A percentile compares a stretch with the other conserved stretches of the same genome.
These are phyloP conservation scores for Vitis hybrid DNA, from an alignment of 177 flowering plant species.

Conservation along the genomic window DNA sequence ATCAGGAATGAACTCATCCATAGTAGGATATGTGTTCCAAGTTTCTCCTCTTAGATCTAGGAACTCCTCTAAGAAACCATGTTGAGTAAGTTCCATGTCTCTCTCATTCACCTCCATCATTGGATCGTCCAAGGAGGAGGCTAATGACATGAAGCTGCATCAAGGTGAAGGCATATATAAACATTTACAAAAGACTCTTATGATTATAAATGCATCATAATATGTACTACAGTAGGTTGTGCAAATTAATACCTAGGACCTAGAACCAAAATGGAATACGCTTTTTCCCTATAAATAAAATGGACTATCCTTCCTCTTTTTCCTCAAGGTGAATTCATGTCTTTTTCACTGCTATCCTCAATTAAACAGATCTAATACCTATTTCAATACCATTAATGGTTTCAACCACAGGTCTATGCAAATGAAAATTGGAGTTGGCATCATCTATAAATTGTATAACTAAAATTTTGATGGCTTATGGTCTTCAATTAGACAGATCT, in stretches of 20 bases:
- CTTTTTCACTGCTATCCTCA: slow-evolving; percentile 56
- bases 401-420: slow-evolving; percentile 65
- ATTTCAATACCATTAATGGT: slow-evolving; percentile 25
- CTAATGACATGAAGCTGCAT: neutral
- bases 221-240: neutral
- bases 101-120: slow-evolving; percentile 18
- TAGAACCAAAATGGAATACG: slow-evolving; percentile 46
- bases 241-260: neutral
- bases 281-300: slow-evolving; percentile 9
- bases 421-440: slow-evolving; percentile 42
- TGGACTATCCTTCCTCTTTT: slow-evolving; percentile 8
- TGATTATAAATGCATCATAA: neutral
- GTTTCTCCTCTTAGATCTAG: slow-evolving; percentile 53
- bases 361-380: slow-evolving; percentile 33
- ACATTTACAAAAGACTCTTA: neutral
- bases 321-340: slow-evolving; percentile 40
- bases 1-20: slow-evolving; percentile 27
- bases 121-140: neutral
- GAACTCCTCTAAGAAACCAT: slow-evolving; percentile 69
- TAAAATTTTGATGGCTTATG: no score
- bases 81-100: slow-evolving; percentile 57
- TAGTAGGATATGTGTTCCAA: slow-evolving; percentile 33
- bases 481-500: slow-evolving; percentile 35
- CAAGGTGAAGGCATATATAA: slow-evolving; percentile 14
- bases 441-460: slow-evolving; percentile 13